These are phyloP conservation scores for Stephanodiscus triporus DNA, from an alignment of 108 stramenopile genomes.

Conservation along the genomic window DNA sequence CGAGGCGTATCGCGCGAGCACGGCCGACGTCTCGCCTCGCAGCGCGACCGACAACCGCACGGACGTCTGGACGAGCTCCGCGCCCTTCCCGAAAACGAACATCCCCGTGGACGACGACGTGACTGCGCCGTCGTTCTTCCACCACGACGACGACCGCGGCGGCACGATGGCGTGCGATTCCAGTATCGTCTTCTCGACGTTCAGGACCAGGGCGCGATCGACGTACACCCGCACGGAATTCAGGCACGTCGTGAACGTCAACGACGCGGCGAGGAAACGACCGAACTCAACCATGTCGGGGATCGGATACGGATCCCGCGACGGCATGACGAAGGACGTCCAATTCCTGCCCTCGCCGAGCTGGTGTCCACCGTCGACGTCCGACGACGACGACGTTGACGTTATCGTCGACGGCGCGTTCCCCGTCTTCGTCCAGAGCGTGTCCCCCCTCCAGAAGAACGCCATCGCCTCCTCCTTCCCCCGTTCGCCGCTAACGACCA, in stretches of 20 bases:
- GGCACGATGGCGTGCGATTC: slow-evolving; percentile 55
- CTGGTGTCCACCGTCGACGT: neutral
- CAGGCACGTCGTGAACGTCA: slow-evolving; percentile 77
- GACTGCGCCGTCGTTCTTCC: slow-evolving; percentile 63
- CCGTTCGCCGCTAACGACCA: slow-evolving; percentile 66
- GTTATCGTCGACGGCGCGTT: slow-evolving; percentile 11
- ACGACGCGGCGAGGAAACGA: slow-evolving; percentile 66
- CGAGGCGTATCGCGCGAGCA: slow-evolving; percentile 71
- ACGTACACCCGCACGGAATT: slow-evolving; percentile 62
- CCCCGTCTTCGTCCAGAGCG: slow-evolving; percentile 70
- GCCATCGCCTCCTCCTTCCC: slow-evolving; percentile 53
- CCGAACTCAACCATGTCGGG: slow-evolving; percentile 74
- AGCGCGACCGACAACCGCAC: slow-evolving; percentile 41
- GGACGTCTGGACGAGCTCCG: slow-evolving; percentile 37
- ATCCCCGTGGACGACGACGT: slow-evolving; percentile 61
- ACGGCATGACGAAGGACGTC: slow-evolving; percentile 80
- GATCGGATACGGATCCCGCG: slow-evolving; percentile 72
- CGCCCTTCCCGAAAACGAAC: slow-evolving; percentile 55
- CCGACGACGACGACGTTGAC: neutral
- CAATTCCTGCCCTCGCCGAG: slow-evolving; percentile 43
- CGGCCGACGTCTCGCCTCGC: slow-evolving; percentile 49
- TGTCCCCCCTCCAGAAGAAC: slow-evolving; percentile 89
- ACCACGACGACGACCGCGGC: slow-evolving; percentile 53
- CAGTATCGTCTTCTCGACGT: slow-evolving; percentile 62
- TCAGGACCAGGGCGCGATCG: slow-evolving; percentile 51